phyloP scores from a whole-genome alignment of 176 grass and related monocot species.

The Oryza longistaminata region DNA sequence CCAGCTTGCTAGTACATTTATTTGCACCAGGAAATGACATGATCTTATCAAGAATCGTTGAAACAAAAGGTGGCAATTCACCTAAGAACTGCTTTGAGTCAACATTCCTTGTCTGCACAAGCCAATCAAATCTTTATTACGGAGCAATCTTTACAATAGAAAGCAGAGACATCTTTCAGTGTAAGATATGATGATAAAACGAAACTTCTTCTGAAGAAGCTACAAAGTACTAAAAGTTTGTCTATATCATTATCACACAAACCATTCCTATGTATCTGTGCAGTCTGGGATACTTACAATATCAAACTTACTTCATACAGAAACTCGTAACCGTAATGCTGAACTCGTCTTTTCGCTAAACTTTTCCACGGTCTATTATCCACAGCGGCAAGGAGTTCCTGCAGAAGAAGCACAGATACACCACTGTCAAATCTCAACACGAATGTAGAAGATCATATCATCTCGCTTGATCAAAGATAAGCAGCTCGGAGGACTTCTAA shows the following conservation, averaged over 20 bases:
- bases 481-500: not conserved
- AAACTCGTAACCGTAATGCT: constrained; percentile 98
- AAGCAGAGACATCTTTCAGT: not conserved
- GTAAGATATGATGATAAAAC: not conserved
- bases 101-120: constrained; percentile 70
- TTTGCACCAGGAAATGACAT: constrained; percentile 56
- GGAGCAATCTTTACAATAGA: constrained; percentile 12
- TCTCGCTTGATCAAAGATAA: not conserved
- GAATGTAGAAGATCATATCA: not conserved
- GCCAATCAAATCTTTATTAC: constrained; percentile 21
- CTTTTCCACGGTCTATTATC: constrained; percentile 67
- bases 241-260: constrained; percentile 8
- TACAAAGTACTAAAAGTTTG: not conserved
- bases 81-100: constrained; percentile 90
- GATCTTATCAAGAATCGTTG: constrained; percentile 60
- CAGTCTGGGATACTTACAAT: constrained; percentile 34
- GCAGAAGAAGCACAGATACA: constrained; percentile 17
- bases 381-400: constrained; percentile 83
- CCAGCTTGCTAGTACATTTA: constrained; percentile 41
- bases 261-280: not conserved
- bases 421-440: not conserved
- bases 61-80: constrained; percentile 80
- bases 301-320: constrained; percentile 81
- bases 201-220: not conserved
- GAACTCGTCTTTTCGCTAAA: constrained; percentile 86